A percentile compares a stretch with the other conserved stretches of the same genome.
phyloP scores from a whole-genome alignment of 169 alveolate species.

The Plasmodium gaboni region DNA sequence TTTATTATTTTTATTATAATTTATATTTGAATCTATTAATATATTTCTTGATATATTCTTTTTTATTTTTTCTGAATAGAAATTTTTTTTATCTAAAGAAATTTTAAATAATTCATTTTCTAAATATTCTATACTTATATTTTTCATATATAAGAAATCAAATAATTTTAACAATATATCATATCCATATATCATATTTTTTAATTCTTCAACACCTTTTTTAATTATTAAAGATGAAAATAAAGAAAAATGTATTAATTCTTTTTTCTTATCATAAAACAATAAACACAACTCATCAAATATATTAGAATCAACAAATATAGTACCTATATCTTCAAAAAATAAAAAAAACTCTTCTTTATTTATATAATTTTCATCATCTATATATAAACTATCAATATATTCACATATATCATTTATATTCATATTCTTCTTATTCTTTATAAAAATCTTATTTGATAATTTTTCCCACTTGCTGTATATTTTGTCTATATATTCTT shows the following conservation, averaged over 20 bases:
- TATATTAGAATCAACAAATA: conserved; percentile 34
- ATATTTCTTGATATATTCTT: conserved; percentile 19
- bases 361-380: conserved; percentile 51
- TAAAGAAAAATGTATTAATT: conserved; percentile 33
- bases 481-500: conserved; percentile 50
- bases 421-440: conserved; percentile 49
- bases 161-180: conserved; percentile 34
- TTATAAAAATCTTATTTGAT: conserved; percentile 39
- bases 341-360: conserved; percentile 64
- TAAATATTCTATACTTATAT: conserved; percentile 37
- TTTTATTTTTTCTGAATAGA: conserved; percentile 35
- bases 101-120: conserved; percentile 59
- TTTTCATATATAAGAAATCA: conserved; percentile 11
- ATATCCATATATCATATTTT: conserved; percentile 62
- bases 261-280: conserved; percentile 31
- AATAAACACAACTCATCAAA: conserved; percentile 62
- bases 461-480: conserved; percentile 52
- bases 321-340: conserved; percentile 57
- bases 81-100: conserved; percentile 30
- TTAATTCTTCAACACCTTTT: conserved; percentile 49
- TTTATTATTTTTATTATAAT: neutral
- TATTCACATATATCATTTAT: conserved; percentile 67
- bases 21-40: conserved; percentile 6
- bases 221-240: conserved; percentile 40
- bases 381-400: conserved; percentile 39